Conservation (phyloP, 176 grass and related monocot genomes). For the Pontederia crassipes region DNA sequence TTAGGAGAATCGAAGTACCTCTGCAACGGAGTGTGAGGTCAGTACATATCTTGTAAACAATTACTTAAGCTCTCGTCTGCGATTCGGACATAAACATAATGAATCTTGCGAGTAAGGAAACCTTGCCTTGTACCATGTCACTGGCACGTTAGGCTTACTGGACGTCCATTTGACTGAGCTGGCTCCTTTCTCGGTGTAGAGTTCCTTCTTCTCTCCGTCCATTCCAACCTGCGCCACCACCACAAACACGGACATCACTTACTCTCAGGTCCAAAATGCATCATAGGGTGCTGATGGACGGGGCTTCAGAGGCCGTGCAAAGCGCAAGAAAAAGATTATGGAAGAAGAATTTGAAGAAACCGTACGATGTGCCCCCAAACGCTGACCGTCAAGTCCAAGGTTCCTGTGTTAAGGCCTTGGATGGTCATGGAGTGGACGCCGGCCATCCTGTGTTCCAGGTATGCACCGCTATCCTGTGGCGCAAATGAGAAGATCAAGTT, state of each 20-base stretch:
- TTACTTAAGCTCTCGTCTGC: too few species aligned
- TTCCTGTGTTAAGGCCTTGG: constrained; percentile 70
- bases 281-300: background rate
- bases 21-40: constrained; percentile 7
- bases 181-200: constrained; percentile 34
- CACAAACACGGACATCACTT: background rate
- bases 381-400: constrained; percentile 56
- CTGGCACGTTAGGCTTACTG: constrained; percentile 9
- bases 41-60: too few species aligned
- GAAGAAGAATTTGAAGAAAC: constrained; percentile 14
- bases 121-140: constrained; percentile 71
- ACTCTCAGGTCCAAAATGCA: background rate
- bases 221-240: constrained; percentile 29
- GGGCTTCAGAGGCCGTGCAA: background rate
- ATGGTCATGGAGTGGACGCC: constrained; percentile 36
- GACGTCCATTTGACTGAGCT: constrained; percentile 38
- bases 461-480: constrained; percentile 54
- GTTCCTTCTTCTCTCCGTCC: constrained; percentile 34
- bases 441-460: constrained; percentile 57
- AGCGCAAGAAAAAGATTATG: background rate
- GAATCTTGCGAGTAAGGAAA: background rate
- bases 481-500: background rate
- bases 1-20: constrained; percentile 50
- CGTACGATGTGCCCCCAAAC: constrained; percentile 49
- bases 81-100: background rate